Base-by-base conservation (phyloP, 345 rosid genomes). In the Fremontodendron californicum region DNA sequence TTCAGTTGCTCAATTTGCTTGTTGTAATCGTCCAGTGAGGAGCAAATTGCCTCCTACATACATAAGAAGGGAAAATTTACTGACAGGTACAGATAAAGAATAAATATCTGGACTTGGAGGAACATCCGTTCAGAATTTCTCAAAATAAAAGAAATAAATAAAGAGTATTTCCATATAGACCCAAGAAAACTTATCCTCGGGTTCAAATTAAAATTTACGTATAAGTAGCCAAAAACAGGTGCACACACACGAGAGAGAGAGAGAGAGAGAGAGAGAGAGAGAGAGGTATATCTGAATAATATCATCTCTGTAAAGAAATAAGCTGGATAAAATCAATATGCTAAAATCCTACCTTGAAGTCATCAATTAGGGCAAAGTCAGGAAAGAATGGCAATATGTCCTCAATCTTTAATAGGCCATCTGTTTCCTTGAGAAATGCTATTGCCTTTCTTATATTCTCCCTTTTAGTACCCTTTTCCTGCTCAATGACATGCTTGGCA, bases 321-420 rank as follows among this genome's bases (percentile, higher is more conserved):
- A 31, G 57, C 57, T 25, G 25, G 43, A 51, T 13, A 52, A n/a
- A 67, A 40, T 49, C 13, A 48, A 52, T 10, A 45, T 40, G 19
- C 74, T 9, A 63, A 76, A 46, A 63, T 67, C 82, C 74, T 82
- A 93, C 99, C 90, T 96, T 96, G 90, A 96, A 96, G 90, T 96
- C 99, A 82, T 96, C 99, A 82, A 96, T 96, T 78, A 96, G 88
- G 71, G 98, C 97, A 84, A 96, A 96, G 89, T 96, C 99, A 0
- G 99, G 99, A 82, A 96, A 96, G 87, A 96, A 93, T 18, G 99
- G 99, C 76, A 96, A 88, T 79, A 96, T 96, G 84, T 96, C 98
- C 88, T 96, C 99, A 25, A 96, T 96, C 88, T 96, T 96, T 71
- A 96, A 76, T 77, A 96, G 93, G 52, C 99, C 98, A 84, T 93